Evolutionary conservation across 2,329 filamentous ascomycete species (phyloP).

Genomic region (Colletotrichum truncatum): DNA sequence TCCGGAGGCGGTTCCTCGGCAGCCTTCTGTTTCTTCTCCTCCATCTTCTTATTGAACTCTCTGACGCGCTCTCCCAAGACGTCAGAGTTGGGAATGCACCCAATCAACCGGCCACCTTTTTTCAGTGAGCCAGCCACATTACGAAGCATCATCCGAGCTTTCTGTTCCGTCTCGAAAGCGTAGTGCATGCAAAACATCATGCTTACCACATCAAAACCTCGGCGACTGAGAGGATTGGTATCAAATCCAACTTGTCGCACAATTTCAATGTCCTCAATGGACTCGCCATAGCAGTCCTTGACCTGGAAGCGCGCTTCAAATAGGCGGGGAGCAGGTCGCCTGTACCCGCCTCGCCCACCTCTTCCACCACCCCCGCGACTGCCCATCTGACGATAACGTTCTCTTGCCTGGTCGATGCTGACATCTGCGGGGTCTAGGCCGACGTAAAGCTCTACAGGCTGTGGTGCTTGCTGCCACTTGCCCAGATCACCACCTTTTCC

Average conservation of each 20-base stretch:
- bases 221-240: conserved; percentile 74
- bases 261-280: conserved; percentile 82
- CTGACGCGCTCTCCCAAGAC: conserved; percentile 84
- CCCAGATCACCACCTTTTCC: conserved; percentile 95
- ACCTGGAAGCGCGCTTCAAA: conserved; percentile 90
- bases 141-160: conserved; percentile 89
- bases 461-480: conserved; percentile 96
- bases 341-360: conserved; percentile 62
- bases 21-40: conserved; percentile 48
- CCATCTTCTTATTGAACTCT: conserved; percentile 72
- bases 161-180: conserved; percentile 91
- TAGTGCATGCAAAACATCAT: conserved; percentile 99
- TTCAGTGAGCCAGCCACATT: conserved; percentile 92
- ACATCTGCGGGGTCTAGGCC: conserved; percentile 93
- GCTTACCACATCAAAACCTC: conserved; percentile 93
- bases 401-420: conserved; percentile 88
- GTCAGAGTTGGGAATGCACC: conserved; percentile 96
- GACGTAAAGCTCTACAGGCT: conserved; percentile 90
- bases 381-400: conserved; percentile 81
- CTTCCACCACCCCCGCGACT: conserved; percentile 65
- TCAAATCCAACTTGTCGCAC: conserved; percentile 90
- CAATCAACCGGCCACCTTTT: conserved; percentile 94
- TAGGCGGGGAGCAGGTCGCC: conserved; percentile 62
- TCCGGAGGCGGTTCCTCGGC: conserved; percentile 40
- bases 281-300: conserved; percentile 92